A percentile compares a stretch with the other conserved stretches of the same genome.
Evolutionary conservation across 345 rosid species (phyloP).

Genomic region (Chamaenerion angustifolium): DNA sequence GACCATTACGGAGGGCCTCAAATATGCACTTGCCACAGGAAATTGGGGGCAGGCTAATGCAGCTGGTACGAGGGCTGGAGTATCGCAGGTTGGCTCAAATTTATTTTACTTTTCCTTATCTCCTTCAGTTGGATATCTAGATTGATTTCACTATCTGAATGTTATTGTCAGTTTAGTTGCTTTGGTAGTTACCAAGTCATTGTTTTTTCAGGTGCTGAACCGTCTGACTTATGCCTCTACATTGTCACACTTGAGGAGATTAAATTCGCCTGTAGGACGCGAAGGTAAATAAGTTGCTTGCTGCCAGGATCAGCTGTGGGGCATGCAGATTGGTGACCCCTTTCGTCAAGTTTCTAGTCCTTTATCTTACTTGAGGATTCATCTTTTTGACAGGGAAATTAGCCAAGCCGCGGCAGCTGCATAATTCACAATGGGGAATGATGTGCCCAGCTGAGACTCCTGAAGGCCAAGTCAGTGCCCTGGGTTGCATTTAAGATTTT

Average conservation of each 20-base stretch:
- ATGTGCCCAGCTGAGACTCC: constrained; percentile 99
- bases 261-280: constrained; percentile 95
- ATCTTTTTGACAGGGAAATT: constrained; percentile 50
- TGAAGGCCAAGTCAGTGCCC: constrained; percentile 81
- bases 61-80: constrained; percentile 99
- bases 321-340: not conserved
- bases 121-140: not conserved
- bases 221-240: constrained; percentile 93
- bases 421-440: constrained; percentile 99
- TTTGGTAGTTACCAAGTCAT: too few species aligned
- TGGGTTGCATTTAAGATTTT: too few species aligned
- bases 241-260: constrained; percentile 84
- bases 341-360: not conserved
- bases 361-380: constrained; percentile 2
- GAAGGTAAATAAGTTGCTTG: constrained; percentile 39
- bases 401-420: constrained; percentile 98
- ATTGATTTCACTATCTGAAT: too few species aligned
- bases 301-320: too few species aligned
- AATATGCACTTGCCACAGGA: constrained; percentile 95
- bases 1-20: constrained; percentile 91
- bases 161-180: not conserved
- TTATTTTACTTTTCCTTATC: not conserved
- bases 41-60: constrained; percentile 99
- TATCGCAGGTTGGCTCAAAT: constrained; percentile 66
- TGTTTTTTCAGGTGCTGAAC: constrained; percentile 55